Conservation (phyloP, 225 moss, liverwort and hornwort genomes). For the Antitrichia curtipendula region DNA sequence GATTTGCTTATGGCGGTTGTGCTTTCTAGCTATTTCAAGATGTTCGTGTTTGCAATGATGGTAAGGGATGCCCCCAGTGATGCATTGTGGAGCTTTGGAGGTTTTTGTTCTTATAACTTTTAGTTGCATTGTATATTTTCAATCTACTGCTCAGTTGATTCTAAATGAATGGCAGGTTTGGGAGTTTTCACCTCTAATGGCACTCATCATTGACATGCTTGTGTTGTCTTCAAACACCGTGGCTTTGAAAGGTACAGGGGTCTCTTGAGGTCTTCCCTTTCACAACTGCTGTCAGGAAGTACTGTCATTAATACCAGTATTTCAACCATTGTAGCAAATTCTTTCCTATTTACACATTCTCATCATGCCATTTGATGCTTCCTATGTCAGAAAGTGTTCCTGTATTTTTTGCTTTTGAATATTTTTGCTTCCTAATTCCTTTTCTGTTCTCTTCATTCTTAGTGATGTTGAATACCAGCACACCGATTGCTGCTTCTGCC, state of each 20-base stretch:
- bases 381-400: background rate
- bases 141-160: background rate
- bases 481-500: conserved; percentile 37
- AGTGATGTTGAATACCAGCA: conserved; percentile 70
- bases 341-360: background rate
- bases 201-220: conserved; percentile 72
- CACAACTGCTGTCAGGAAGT: background rate
- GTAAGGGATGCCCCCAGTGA: conserved; percentile 12
- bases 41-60: conserved; percentile 82
- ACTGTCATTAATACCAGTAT: background rate
- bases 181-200: conserved; percentile 77
- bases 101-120: background rate
- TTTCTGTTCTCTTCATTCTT: background rate
- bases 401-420: background rate
- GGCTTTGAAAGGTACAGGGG: conserved; percentile 54
- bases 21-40: conserved; percentile 91
- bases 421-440: background rate
- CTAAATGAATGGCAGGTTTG: conserved; percentile 49
- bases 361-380: background rate
- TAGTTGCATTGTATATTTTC: background rate
- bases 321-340: background rate
- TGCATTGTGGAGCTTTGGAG: background rate
- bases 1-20: conserved; percentile 58
- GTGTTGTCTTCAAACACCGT: conserved; percentile 71
- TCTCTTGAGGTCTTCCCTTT: background rate